Evolutionary conservation across 106 monocot species (phyloP).

Genomic region (Acorus gramineus): DNA sequence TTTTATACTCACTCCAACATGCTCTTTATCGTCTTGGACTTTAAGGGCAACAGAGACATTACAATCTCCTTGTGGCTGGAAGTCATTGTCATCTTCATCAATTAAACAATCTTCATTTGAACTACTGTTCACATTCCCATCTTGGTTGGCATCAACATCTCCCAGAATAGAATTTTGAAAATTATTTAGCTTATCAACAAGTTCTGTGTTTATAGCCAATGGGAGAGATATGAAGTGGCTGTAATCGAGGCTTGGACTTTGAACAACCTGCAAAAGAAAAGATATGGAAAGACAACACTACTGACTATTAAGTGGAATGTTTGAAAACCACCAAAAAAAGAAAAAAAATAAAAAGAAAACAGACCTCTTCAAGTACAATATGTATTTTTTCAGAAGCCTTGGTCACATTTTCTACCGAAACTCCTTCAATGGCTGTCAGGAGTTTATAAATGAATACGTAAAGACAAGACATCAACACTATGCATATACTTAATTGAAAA

Average conservation of each 20-base stretch:
- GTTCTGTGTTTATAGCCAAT: slow-evolving; percentile 56
- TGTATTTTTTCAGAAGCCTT: slow-evolving; percentile 48
- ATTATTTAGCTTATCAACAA: slow-evolving; percentile 53
- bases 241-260: slow-evolving; percentile 75
- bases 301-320: neutral
- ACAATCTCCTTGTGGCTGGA: slow-evolving; percentile 6
- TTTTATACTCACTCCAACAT: slow-evolving; percentile 18
- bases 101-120: slow-evolving; percentile 16
- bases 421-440: slow-evolving; percentile 51
- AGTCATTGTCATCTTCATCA: slow-evolving; percentile 11
- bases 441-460: no score
- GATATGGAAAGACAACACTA: no score
- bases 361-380: slow-evolving; percentile 57
- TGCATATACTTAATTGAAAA: no score
- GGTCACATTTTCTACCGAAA: slow-evolving; percentile 40
- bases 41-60: slow-evolving; percentile 18
- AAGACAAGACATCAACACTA: no score
- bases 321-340: no score
- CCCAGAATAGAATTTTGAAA: slow-evolving; percentile 76
- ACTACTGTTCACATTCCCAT: slow-evolving; percentile 10
- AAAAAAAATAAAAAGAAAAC: neutral
- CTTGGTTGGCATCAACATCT: slow-evolving; percentile 6
- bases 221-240: slow-evolving; percentile 97
- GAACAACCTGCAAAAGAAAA: slow-evolving; percentile 39
- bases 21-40: slow-evolving; percentile 19